phyloP scores from a whole-genome alignment of 805 yeast genomes.

The Suhomyces faveliae region DNA sequence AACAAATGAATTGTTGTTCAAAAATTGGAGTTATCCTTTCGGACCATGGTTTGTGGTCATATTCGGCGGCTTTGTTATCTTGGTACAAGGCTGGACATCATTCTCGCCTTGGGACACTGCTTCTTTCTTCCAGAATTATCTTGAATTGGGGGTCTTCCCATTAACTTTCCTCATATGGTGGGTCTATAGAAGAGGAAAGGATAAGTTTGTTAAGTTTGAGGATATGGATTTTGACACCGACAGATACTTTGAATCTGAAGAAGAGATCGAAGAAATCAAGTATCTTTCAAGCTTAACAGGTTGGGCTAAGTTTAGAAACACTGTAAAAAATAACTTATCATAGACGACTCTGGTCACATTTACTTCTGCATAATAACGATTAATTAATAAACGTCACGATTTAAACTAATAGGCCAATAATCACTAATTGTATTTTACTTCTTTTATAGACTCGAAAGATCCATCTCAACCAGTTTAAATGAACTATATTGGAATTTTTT shows the following conservation, averaged over 20 bases:
- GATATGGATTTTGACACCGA: slow-evolving; percentile 57
- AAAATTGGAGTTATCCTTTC: slow-evolving; percentile 52
- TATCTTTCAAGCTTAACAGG: slow-evolving; percentile 41
- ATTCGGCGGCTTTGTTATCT: slow-evolving; percentile 41
- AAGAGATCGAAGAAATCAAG: slow-evolving; percentile 43
- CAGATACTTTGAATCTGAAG: slow-evolving; percentile 48
- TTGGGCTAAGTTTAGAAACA: slow-evolving; percentile 40
- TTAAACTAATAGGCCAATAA: no score
- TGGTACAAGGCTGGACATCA: slow-evolving; percentile 55
- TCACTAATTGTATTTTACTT: no score
- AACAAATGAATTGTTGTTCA: slow-evolving; percentile 39
- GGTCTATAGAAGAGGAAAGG: slow-evolving; percentile 36
- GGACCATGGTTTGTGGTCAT: slow-evolving; percentile 49
- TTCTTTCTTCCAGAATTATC: slow-evolving; percentile 44
- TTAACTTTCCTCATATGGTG: slow-evolving; percentile 43
- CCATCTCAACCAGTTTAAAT: no score
- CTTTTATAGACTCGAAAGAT: no score
- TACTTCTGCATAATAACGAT: no score
- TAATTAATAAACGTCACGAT: no score
- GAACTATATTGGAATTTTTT: no score
- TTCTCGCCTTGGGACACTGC: slow-evolving; percentile 45
- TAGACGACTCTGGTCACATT: no score
- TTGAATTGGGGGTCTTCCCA: slow-evolving; percentile 50
- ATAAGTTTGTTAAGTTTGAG: slow-evolving; percentile 39
- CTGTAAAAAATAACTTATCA: slow-evolving; percentile 26